Percentiles rank a stretch among this genome's conserved stretches.
Evolutionary conservation across 306 rosid species (phyloP).

Genomic region (Cicer bijugum): DNA sequence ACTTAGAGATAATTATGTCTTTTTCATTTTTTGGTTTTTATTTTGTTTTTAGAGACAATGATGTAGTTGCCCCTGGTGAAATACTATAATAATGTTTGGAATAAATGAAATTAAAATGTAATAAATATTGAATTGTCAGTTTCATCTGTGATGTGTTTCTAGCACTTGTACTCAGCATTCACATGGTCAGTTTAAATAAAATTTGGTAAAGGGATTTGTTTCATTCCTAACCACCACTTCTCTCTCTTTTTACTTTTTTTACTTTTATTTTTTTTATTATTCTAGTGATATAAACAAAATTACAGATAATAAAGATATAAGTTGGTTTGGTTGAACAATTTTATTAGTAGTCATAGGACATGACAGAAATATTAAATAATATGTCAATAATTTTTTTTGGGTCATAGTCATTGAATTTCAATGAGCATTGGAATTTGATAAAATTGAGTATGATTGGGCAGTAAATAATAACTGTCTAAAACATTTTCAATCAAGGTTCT

Average conservation of each 20-base stretch:
- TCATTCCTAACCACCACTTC: background rate
- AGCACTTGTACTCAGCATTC: constrained; percentile 23
- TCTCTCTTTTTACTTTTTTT: too few species aligned
- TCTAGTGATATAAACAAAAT: background rate
- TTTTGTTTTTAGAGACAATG: constrained; percentile 9
- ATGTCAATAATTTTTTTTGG: too few species aligned
- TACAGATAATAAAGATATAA: too few species aligned
- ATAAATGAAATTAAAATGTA: constrained; percentile 1
- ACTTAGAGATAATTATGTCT: constrained; percentile 12
- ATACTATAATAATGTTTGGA: background rate
- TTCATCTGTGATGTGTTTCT: constrained; percentile 16
- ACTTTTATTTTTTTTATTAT: too few species aligned
- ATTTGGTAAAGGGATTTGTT: background rate
- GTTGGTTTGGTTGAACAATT: too few species aligned
- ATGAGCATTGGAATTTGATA: too few species aligned
- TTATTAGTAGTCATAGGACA: too few species aligned
- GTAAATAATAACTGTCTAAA: too few species aligned
- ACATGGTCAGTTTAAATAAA: constrained; percentile 15
- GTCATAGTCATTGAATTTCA: too few species aligned
- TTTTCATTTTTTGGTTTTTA: background rate
- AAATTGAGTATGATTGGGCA: too few species aligned
- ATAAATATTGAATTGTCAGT: constrained; percentile 45
- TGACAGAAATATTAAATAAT: too few species aligned
- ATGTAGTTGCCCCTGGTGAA: constrained; percentile 4
- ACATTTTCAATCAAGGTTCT: too few species aligned